Evolutionary conservation across 768 basidiomycete genomes (phyloP).

Genomic region (Pholiota molesta): DNA sequence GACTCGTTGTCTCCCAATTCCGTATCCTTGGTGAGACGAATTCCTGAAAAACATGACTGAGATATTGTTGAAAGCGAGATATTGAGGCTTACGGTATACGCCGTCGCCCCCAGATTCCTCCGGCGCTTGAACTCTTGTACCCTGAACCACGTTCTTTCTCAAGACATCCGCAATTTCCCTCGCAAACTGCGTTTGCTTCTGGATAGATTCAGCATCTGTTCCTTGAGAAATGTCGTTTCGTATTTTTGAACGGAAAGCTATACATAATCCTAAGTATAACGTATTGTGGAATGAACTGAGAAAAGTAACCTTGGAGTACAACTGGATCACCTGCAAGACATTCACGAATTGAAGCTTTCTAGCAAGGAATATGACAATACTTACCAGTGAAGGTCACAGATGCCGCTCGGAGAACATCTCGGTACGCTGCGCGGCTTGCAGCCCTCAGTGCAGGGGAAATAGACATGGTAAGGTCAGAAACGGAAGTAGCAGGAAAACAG

Average conservation of each 20-base stretch:
- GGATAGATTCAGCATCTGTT: constrained; percentile 49
- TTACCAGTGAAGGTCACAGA: constrained; percentile 66
- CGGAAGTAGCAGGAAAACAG: constrained; percentile 22
- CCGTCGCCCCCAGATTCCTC: constrained; percentile 35
- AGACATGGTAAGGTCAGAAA: constrained; percentile 43
- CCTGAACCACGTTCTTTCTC: constrained; percentile 87
- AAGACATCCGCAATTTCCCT: constrained; percentile 76
- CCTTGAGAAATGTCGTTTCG: constrained; percentile 54
- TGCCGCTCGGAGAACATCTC: constrained; percentile 69
- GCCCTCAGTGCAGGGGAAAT: constrained; percentile 60
- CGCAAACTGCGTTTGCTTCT: constrained; percentile 59
- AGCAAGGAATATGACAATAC: constrained; percentile 6
- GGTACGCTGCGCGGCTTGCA: constrained; percentile 74
- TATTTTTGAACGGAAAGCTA: constrained; percentile 78
- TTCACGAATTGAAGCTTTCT: constrained; percentile 1
- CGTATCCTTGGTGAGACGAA: constrained; percentile 77
- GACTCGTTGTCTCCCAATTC: constrained; percentile 87
- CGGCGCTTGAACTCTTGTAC: constrained; percentile 44
- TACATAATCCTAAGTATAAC: constrained; percentile 12
- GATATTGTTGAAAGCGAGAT: neutral
- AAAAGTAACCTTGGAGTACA: constrained; percentile 51
- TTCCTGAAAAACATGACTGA: constrained; percentile 42
- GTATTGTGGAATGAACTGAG: constrained; percentile 1
- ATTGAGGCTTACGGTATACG: constrained; percentile 56
- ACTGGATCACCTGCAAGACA: constrained; percentile 52